These are phyloP conservation scores for Pseudoperonospora humuli DNA, from an alignment of 352 stramenopile species.

Conservation along the genomic window DNA sequence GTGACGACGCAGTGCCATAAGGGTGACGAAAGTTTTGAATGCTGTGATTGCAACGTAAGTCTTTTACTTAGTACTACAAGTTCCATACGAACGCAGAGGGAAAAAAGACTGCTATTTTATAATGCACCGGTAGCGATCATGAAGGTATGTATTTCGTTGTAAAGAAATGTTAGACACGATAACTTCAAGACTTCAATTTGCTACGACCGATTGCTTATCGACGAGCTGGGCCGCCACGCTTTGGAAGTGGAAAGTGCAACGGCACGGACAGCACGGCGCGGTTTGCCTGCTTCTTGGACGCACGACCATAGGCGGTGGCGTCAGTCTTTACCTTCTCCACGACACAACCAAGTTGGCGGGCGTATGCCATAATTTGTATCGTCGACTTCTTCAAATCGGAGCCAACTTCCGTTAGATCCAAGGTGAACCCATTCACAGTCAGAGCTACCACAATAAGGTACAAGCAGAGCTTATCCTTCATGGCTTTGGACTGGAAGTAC, in stretches of 20 bases:
- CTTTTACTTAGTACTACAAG: background rate
- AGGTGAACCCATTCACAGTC: conserved; percentile 62
- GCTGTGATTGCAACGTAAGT: background rate
- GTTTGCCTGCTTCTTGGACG: conserved; percentile 60
- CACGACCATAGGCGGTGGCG: conserved; percentile 36
- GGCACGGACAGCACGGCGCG: conserved; percentile 69
- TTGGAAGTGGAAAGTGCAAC: conserved; percentile 65
- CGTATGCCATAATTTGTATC: conserved; percentile 49
- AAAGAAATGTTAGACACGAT: conserved; percentile 10
- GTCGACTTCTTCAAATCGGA: conserved; percentile 59
- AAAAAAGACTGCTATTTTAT: background rate
- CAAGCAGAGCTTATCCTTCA: conserved; percentile 77
- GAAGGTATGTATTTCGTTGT: conserved; percentile 23
- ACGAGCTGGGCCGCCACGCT: conserved; percentile 44
- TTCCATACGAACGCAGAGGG: background rate
- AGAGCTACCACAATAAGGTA: conserved; percentile 71
- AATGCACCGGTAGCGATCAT: conserved; percentile 6
- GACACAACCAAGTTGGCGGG: conserved; percentile 58
- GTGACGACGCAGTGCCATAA: conserved; percentile 8
- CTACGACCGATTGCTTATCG: conserved; percentile 23
- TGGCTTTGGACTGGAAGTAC: conserved; percentile 68
- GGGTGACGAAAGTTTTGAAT: conserved; percentile 24
- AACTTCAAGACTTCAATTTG: conserved; percentile 13
- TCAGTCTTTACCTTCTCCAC: conserved; percentile 71
- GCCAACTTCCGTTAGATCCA: conserved; percentile 64